Base-by-base conservation (phyloP, 1,284 basidiomycete genomes). In the Austroboletus rostrupii region DNA sequence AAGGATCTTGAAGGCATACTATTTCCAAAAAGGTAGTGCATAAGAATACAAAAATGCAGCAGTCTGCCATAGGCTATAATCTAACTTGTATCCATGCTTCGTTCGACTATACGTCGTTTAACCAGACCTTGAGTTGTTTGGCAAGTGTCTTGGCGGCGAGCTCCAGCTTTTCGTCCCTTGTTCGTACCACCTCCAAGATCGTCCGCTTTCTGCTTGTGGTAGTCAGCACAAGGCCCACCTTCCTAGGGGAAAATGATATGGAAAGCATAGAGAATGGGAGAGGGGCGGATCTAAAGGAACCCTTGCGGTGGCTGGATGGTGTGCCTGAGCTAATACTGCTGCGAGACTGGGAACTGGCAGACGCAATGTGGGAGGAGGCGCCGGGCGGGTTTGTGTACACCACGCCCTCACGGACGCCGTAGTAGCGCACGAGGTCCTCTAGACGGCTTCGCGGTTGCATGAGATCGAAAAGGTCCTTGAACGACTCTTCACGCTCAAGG, bases 391-490 rank as follows among this genome's bases (percentile, higher is more conserved):
- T 52, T 41, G 43, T 51, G 31, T 55, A 51, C 17, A 88, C 67
- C 17, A 83, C 68, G 6, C 80, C 80, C 28, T 78, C 74, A 8
- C 76, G 71, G 1, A 75, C 57, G n/a, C 85, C 87, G 56, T 83
- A 80, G 5, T 69, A 57, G 43, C 81, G 68, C 7, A 90, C 72
- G 43, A 90, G 75, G 65, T 90, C 87, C 62, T 90, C 88, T 20
- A 86, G 64, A 23, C 88, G 71, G 35, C 78, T 78, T 44, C 80
- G 77, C 10, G 87, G 88, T 68, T 90, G 85, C 61, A 74, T 76
- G 49, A 87, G 76, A 53, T 85, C 83, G 64, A 90, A 90, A 16
- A 90, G 69, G 58, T 90, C 87, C 54, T 79, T 79, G 71, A 85
- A 87, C 12, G 76, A 74, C 61, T 89, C 87, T 43, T 83, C 82